These are phyloP conservation scores for Melanogaster broomeanus DNA, from an alignment of 768 basidiomycete genomes.

Conservation along the genomic window DNA sequence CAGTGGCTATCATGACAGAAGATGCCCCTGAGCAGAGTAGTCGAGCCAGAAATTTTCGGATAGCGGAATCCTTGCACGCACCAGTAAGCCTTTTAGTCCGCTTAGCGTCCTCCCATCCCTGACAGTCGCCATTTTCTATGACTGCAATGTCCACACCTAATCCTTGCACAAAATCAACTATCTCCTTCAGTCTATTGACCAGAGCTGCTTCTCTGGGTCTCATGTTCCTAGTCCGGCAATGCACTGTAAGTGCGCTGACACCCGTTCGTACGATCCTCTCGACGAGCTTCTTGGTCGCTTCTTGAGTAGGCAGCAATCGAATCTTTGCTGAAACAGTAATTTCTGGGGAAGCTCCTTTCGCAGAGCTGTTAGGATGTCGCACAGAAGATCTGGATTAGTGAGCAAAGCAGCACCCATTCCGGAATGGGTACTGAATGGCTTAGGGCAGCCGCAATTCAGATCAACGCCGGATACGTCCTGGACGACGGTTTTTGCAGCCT, in stretches of 20 bases:
- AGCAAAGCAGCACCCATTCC: conserved; percentile 98
- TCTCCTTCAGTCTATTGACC: conserved; percentile 76
- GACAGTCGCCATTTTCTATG: conserved; percentile 92
- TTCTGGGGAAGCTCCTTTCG: conserved; percentile 70
- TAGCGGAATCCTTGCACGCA: conserved; percentile 28
- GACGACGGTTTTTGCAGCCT: conserved; percentile 85
- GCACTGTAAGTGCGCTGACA: conserved; percentile 87
- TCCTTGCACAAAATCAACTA: conserved; percentile 80
- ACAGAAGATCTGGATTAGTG: conserved; percentile 87
- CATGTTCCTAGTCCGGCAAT: conserved; percentile 94
- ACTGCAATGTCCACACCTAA: conserved; percentile 83
- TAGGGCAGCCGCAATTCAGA: conserved; percentile 97
- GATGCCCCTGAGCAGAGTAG: conserved; percentile 57
- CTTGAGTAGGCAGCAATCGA: conserved; percentile 80
- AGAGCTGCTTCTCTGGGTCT: conserved; percentile 78
- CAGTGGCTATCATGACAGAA: conserved; percentile 96
- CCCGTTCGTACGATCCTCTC: conserved; percentile 86
- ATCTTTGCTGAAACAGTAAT: conserved; percentile 96
- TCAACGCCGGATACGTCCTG: conserved; percentile 93
- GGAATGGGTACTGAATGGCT: conserved; percentile 89
- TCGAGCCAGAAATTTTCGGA: background rate
- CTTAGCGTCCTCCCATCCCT: conserved; percentile 75
- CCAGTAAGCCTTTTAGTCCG: conserved; percentile 77
- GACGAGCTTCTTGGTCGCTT: conserved; percentile 89
- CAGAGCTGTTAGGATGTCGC: conserved; percentile 82